These are phyloP conservation scores for Acanthamoeba divionensis DNA, from an alignment of 208 protist species.

Conservation along the genomic window DNA sequence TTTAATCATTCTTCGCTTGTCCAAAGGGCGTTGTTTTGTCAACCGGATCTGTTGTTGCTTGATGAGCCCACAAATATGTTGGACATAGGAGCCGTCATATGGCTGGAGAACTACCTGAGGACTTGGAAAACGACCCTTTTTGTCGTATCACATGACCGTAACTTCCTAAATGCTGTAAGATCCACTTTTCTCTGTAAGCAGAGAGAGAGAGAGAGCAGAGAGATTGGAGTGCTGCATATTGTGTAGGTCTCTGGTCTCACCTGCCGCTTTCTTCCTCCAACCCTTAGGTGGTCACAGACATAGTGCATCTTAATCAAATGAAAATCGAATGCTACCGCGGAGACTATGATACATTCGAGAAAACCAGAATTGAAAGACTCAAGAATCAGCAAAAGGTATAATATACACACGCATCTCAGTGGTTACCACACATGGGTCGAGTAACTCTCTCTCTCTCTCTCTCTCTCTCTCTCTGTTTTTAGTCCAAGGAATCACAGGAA, in stretches of 20 bases:
- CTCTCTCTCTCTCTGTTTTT: neutral
- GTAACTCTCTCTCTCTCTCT: neutral
- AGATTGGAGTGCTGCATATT: too few relatives aligned
- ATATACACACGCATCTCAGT: too few relatives aligned
- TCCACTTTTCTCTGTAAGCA: neutral
- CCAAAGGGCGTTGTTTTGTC: constrained; percentile 37
- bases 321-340: constrained; percentile 84
- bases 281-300: constrained; percentile 87
- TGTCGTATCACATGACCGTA: constrained; percentile 92
- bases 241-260: neutral
- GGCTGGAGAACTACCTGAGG: constrained; percentile 93
- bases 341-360: constrained; percentile 52
- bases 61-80: constrained; percentile 93
- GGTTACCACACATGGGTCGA: too few relatives aligned
- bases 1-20: neutral
- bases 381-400: constrained; percentile 16
- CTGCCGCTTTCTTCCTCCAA: neutral
- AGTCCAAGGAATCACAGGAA: constrained; percentile 19
- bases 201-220: too few relatives aligned
- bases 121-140: constrained; percentile 92
- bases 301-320: constrained; percentile 86
- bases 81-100: constrained; percentile 93
- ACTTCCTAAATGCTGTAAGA: constrained; percentile 94
- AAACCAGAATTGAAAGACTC: constrained; percentile 21
- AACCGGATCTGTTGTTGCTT: constrained; percentile 48